Base-by-base conservation (phyloP, 2,329 filamentous ascomycete species). In the Colletotrichum falcatum region DNA sequence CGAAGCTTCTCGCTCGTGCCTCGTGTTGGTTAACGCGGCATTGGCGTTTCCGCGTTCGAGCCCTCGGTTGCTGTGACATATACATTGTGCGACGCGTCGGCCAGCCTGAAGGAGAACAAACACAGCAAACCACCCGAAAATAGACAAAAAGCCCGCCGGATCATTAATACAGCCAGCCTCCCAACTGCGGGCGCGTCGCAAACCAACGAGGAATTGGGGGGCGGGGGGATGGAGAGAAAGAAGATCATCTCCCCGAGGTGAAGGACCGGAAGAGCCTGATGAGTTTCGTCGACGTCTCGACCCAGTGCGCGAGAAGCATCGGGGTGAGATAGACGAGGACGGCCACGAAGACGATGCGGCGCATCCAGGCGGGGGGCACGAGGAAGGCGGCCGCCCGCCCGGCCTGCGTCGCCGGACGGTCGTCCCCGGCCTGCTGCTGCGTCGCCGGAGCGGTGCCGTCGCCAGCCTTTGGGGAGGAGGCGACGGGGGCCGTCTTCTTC, bases 241-340 rank as follows among this genome's bases (percentile, higher is more conserved):
- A n/a, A n/a, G n/a, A n/a, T 61, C 44, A 61, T 2, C 58, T 61
- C n/a, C 46, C 30, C 1, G 42, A 46, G 16, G 58, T 28, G n/a
- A 37, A 61, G 0, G 44, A 35, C 44, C 11, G 30, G 23, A 61
- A 26, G n/a, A 61, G 35, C n/a, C 58, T 49, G 11, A 28, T 49
- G 28, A 61, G 5, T 3, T 37, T 61, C 6, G 44, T 8, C 23
- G 58, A 61, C 44, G 58, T 61, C n/a, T 61, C 58, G 30, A 49
- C 9, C 58, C 58, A 61, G 30, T 61, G 58, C 11, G 58, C 46
- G 20, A 61, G 30, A 2, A 61, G 58, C n/a, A 49, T 37, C 14
- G 58, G 58, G 14, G 58, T 49, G 58, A 61, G 44, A 18, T 61
- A 61, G 8, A 61, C 14, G 30, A 61, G 49, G 30, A 61, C n/a